These are phyloP conservation scores for Chaetomium olivaceum DNA, from an alignment of 2,329 filamentous ascomycete genomes.

Conservation along the genomic window DNA sequence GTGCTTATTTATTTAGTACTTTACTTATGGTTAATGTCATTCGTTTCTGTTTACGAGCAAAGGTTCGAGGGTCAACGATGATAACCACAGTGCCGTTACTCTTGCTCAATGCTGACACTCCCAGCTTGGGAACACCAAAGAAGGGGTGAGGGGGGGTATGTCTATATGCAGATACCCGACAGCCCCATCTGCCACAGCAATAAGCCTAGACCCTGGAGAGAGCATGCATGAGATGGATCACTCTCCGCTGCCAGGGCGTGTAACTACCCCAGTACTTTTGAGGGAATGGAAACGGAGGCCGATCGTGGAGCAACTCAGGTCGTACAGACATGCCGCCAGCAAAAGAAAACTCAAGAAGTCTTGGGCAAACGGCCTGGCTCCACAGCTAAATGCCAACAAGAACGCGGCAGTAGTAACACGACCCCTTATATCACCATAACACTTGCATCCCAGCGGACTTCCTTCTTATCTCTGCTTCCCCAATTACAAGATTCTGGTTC, in stretches of 20 bases:
- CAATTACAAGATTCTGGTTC: neutral
- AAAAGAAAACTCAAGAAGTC: neutral
- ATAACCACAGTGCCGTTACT: no score
- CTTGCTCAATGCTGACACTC: no score
- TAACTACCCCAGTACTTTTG: neutral
- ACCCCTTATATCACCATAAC: conserved; percentile 21
- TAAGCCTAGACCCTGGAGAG: neutral
- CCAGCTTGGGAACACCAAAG: neutral
- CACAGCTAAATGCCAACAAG: neutral
- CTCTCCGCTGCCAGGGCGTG: neutral
- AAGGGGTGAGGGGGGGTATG: neutral
- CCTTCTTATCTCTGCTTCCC: neutral
- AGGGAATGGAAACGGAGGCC: neutral
- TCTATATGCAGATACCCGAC: conserved; percentile 2
- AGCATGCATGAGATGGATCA: neutral
- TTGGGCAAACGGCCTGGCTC: conserved; percentile 7
- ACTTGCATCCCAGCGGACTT: neutral
- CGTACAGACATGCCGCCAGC: neutral
- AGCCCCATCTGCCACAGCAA: neutral
- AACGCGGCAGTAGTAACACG: conserved; percentile 5
- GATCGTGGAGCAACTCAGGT: neutral
- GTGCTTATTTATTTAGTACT: neutral
- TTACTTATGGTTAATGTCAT: neutral
- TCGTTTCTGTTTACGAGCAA: neutral
- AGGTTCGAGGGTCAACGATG: neutral